phyloP scores from a whole-genome alignment of 148 eudicot species.

The Polygonum aviculare region DNA sequence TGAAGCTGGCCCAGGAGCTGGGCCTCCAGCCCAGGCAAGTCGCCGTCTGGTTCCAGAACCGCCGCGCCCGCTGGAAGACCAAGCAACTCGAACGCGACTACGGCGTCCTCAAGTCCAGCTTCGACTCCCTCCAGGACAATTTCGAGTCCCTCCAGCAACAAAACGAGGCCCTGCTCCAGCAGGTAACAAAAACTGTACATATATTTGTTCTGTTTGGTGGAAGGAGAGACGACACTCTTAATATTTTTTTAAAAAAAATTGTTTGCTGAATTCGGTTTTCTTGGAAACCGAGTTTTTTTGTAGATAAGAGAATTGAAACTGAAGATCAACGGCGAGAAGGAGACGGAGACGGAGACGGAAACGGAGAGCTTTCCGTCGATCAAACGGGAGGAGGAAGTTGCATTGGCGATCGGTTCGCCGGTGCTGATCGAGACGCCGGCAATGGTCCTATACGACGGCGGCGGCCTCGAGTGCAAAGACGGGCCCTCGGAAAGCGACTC shows the following conservation, averaged over 20 bases:
- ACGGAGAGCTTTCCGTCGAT: constrained; percentile 29
- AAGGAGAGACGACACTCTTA: too few species aligned
- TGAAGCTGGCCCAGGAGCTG: constrained; percentile 4
- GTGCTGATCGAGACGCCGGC: background rate
- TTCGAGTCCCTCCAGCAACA: constrained; percentile 1
- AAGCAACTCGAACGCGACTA: constrained; percentile 5
- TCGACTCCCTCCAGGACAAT: background rate
- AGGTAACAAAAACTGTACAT: background rate
- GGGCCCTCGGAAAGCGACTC: constrained; percentile 79
- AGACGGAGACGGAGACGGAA: constrained; percentile 35
- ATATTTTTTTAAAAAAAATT: too few species aligned
- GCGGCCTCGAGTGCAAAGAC: constrained; percentile 38
- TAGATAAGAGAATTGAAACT: constrained; percentile 70
- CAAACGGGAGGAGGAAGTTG: constrained; percentile 31
- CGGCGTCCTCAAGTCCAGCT: background rate
- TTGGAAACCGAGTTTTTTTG: too few species aligned
- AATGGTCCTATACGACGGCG: background rate
- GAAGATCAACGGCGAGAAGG: constrained; percentile 48
- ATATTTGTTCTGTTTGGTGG: background rate
- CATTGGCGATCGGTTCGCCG: background rate
- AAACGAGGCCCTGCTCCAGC: background rate
- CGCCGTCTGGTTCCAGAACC: constrained; percentile 11
- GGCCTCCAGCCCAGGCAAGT: constrained; percentile 6
- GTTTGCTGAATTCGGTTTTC: background rate
- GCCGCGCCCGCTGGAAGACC: constrained; percentile 10